These are phyloP conservation scores for Diplodia scrobiculata DNA, from an alignment of 2,329 filamentous ascomycete species.

Conservation along the genomic window DNA sequence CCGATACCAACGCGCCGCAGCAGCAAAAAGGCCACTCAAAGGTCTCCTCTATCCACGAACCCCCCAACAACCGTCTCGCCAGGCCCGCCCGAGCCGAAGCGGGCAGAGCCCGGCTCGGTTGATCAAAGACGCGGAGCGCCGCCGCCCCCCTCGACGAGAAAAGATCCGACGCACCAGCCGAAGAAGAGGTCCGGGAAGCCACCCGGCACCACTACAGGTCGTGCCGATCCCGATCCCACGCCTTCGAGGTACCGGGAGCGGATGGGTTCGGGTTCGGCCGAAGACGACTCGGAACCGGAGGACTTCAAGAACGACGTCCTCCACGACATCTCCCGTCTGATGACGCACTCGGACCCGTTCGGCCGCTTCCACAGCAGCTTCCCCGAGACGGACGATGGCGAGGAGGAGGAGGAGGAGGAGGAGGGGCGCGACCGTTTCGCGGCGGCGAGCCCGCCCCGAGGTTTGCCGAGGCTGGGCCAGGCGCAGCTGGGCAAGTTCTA, in stretches of 20 bases:
- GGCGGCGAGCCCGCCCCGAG: neutral
- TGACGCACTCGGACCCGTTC: slow-evolving; percentile 7
- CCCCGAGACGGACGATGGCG: neutral
- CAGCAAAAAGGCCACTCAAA: slow-evolving; percentile 3
- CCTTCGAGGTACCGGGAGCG: neutral
- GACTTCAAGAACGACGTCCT: slow-evolving; percentile 7
- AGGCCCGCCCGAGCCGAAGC: neutral
- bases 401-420: neutral
- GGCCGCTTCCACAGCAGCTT: slow-evolving; percentile 9
- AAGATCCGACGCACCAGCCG: neutral
- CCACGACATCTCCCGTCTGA: slow-evolving; percentile 9
- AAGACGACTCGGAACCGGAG: neutral
- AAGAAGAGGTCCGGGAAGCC: no score
- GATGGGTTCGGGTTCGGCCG: no score
- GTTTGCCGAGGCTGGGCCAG: neutral
- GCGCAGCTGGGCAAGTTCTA: neutral
- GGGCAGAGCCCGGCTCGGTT: neutral
- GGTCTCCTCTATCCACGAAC: neutral
- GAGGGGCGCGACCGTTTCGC: neutral
- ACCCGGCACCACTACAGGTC: neutral
- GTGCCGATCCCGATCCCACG: no score
- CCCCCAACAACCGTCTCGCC: neutral
- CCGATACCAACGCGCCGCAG: neutral
- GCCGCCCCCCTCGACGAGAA: neutral
- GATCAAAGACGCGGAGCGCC: neutral